Evolutionary conservation across 2,329 filamentous ascomycete genomes (phyloP).

Genomic region (Cladorrhinum sp.): DNA sequence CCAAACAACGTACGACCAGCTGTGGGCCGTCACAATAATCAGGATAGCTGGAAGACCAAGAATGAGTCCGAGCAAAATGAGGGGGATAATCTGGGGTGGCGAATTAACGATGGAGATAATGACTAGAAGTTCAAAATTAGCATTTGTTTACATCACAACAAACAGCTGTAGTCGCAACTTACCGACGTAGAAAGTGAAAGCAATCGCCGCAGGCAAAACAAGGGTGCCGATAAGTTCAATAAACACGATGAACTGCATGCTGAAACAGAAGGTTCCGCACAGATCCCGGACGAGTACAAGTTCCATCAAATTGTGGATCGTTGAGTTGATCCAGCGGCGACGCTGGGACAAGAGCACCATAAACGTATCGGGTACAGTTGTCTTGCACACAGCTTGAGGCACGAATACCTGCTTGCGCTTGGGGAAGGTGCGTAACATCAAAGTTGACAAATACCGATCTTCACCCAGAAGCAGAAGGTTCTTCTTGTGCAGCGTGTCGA

Average conservation of each 20-base stretch:
- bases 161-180: constrained; percentile 41
- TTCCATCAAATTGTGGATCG: constrained; percentile 98
- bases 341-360: constrained; percentile 89
- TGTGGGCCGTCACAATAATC: constrained; percentile 90
- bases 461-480: constrained; percentile 88
- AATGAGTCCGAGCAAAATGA: constrained; percentile 84
- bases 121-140: constrained; percentile 47
- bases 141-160: background rate
- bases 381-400: constrained; percentile 98
- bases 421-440: constrained; percentile 98
- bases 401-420: constrained; percentile 99
- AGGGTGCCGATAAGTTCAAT: constrained; percentile 93
- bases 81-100: constrained; percentile 81
- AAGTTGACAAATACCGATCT: constrained; percentile 90
- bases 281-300: constrained; percentile 91
- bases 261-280: constrained; percentile 98
- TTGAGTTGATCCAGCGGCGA: constrained; percentile 98
- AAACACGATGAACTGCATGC: constrained; percentile 98
- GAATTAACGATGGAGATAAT: constrained; percentile 77
- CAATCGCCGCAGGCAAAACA: constrained; percentile 91
- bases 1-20: constrained; percentile 88
- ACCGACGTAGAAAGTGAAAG: constrained; percentile 95
- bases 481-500: constrained; percentile 97
- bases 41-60: constrained; percentile 89
- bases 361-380: constrained; percentile 90